Percentiles rank a stretch among this genome's conserved stretches.
Evolutionary conservation across 2,329 filamentous ascomycete species (phyloP).

Genomic region (Zymoseptoria ardabiliae): DNA sequence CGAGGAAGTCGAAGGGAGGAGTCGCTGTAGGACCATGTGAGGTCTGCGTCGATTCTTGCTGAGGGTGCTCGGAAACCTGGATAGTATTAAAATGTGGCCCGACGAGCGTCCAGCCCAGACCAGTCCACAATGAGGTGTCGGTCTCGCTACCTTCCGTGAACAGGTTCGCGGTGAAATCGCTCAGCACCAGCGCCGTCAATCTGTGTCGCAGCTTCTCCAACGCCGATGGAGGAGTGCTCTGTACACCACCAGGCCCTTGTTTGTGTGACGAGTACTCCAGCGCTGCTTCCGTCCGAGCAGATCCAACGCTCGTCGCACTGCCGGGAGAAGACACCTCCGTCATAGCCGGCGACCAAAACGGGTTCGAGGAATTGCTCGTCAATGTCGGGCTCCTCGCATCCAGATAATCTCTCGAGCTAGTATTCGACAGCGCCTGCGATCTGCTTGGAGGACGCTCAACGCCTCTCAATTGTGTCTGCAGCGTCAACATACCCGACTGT

Average conservation of each 20-base stretch:
- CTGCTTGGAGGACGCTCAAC: slow-evolving; percentile 21
- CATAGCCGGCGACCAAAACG: slow-evolving; percentile 86
- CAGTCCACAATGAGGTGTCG: slow-evolving; percentile 71
- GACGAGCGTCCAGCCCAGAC: slow-evolving; percentile 41
- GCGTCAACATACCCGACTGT: slow-evolving; percentile 12
- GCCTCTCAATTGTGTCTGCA: slow-evolving; percentile 18
- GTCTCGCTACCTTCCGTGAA: slow-evolving; percentile 90
- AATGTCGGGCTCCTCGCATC: slow-evolving; percentile 60
- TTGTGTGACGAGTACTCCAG: slow-evolving; percentile 6
- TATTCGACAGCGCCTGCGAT: slow-evolving; percentile 24
- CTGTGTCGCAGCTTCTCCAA: slow-evolving; percentile 46
- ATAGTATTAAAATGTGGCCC: slow-evolving; percentile 17
- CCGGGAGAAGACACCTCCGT: slow-evolving; percentile 58
- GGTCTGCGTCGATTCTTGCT: not conserved
- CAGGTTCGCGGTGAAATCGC: slow-evolving; percentile 79
- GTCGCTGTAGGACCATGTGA: not conserved
- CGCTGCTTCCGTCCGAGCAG: slow-evolving; percentile 14
- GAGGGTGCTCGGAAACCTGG: not conserved
- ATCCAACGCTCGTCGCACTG: slow-evolving; percentile 52
- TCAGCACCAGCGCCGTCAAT: slow-evolving; percentile 75
- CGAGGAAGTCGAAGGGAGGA: slow-evolving; percentile 49
- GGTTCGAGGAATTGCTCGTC: slow-evolving; percentile 66
- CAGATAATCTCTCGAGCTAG: slow-evolving; percentile 56
- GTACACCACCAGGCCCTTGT: not conserved
- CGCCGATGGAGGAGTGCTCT: slow-evolving; percentile 46